Evolutionary conservation across 805 yeast genomes (phyloP).

Genomic region (Komagataella populi): DNA sequence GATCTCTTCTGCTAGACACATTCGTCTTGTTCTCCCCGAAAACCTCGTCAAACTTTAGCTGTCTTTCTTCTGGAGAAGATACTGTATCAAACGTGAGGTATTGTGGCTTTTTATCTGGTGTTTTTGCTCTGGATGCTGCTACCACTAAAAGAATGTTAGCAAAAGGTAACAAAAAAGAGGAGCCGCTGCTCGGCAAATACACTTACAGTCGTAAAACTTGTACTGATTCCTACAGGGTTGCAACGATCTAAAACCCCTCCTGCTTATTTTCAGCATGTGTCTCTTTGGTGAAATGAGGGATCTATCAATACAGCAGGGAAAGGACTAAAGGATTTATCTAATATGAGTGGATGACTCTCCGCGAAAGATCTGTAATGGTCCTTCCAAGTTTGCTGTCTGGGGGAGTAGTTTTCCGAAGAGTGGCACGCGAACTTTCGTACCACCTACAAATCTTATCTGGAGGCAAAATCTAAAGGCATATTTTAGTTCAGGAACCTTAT

Average conservation of each 20-base stretch:
- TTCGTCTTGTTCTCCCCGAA: constrained; percentile 18
- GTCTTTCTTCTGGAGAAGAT: constrained; percentile 6
- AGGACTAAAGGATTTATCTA: not conserved
- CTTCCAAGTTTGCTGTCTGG: not conserved
- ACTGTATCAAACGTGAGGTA: constrained; percentile 12
- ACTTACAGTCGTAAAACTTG: constrained; percentile 2
- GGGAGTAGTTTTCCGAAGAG: not conserved
- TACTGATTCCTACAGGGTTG: not conserved
- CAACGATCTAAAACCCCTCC: not conserved
- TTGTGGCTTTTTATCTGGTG: constrained; percentile 4
- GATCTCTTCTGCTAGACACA: constrained; percentile 21
- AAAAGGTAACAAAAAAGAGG: not conserved
- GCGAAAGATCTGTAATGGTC: not conserved
- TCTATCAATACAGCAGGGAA: not conserved
- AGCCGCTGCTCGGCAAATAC: not conserved
- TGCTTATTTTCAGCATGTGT: not conserved
- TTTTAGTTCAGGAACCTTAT: not conserved
- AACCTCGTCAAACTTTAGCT: constrained; percentile 11
- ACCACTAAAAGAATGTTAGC: constrained; percentile 1
- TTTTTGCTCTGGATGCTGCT: constrained; percentile 2
- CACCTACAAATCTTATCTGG: not conserved
- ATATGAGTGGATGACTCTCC: not conserved
- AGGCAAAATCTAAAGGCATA: not conserved
- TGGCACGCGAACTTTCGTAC: not conserved
- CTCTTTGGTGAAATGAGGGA: not conserved